Evolutionary conservation across 768 basidiomycete species (phyloP).

Genomic region (Hygrophorus russula): DNA sequence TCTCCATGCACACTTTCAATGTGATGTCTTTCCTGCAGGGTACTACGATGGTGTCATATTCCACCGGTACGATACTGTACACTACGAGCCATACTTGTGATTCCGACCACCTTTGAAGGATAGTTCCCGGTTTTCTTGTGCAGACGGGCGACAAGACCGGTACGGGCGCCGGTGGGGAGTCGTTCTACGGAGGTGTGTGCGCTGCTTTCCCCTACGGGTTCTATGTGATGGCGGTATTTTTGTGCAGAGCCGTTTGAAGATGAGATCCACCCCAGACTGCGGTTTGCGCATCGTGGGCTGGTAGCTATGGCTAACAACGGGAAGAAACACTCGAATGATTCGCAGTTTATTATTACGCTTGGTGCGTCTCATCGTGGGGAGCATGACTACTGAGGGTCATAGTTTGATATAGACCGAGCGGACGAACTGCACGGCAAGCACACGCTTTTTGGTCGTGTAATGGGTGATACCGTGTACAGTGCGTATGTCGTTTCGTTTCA

Average conservation of each 20-base stretch:
- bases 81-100: background rate
- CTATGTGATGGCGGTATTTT: background rate
- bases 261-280: constrained; percentile 86
- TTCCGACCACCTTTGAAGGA: constrained; percentile 23
- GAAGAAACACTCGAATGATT: constrained; percentile 79
- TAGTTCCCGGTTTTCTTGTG: constrained; percentile 86
- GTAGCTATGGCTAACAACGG: constrained; percentile 94
- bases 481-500: constrained; percentile 17
- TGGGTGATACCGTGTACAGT: constrained; percentile 89
- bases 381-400: background rate
- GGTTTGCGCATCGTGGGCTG: constrained; percentile 82
- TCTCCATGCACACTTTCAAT: constrained; percentile 7
- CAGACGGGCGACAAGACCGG: constrained; percentile 93
- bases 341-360: constrained; percentile 92
- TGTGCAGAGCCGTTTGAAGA: constrained; percentile 80
- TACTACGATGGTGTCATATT: constrained; percentile 96
- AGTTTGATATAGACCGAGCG: constrained; percentile 53
- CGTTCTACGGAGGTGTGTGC: constrained; percentile 78
- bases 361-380: constrained; percentile 28
- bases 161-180: constrained; percentile 87
- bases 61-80: constrained; percentile 48
- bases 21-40: constrained; percentile 34
- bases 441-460: constrained; percentile 84
- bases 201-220: too few species aligned
- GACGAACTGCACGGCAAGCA: constrained; percentile 93